phyloP scores from a whole-genome alignment of 371 early-diverging fungal species.

The Mortierella sp. region DNA sequence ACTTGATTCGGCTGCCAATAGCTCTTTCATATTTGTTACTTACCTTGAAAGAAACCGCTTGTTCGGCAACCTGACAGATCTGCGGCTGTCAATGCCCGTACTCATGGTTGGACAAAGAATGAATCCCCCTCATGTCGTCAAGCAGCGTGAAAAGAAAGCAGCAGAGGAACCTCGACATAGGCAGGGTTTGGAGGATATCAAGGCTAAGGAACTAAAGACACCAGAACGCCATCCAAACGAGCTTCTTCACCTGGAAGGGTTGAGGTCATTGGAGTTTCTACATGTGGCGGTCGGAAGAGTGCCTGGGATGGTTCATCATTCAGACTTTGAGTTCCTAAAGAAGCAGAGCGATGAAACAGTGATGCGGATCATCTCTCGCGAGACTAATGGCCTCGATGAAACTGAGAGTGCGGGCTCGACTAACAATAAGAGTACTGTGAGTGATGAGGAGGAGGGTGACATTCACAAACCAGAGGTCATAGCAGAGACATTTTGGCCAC shows the following conservation, averaged over 20 bases:
- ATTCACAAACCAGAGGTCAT: not conserved
- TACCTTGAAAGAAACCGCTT: constrained; percentile 16
- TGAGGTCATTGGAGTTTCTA: constrained; percentile 14
- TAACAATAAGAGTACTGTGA: not conserved
- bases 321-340: constrained; percentile 40
- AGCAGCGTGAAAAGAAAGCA: constrained; percentile 4
- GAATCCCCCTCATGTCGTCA: not conserved
- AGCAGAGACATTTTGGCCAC: constrained; percentile 18
- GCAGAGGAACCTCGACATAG: not conserved
- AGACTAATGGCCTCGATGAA: not conserved
- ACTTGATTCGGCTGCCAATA: not conserved
- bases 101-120: constrained; percentile 23
- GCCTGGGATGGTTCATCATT: constrained; percentile 14
- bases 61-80: constrained; percentile 19
- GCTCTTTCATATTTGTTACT: not conserved
- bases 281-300: not conserved
- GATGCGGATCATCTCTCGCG: not conserved
- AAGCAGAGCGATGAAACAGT: constrained; percentile 2
- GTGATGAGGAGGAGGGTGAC: constrained; percentile 1
- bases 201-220: not conserved
- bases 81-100: not conserved
- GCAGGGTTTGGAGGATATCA: not conserved
- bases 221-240: constrained; percentile 11
- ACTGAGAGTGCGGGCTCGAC: not conserved
- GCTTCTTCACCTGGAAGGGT: not conserved